A percentile compares a stretch with the other conserved stretches of the same genome.
These are phyloP conservation scores for Monosporozyma aquatica DNA, from an alignment of 805 yeast species.

Conservation along the genomic window DNA sequence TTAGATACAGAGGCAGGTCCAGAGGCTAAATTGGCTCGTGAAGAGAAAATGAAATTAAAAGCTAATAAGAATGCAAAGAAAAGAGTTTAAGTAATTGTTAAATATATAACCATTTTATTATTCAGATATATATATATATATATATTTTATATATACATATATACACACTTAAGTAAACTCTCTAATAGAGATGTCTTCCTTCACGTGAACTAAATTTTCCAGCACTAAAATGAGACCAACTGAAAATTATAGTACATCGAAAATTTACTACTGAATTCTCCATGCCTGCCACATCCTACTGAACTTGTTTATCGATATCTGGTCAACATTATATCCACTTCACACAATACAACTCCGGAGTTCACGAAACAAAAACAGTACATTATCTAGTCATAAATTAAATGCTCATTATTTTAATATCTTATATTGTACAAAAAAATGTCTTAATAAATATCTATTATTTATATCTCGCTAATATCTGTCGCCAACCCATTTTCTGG, in stretches of 20 bases:
- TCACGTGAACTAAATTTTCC: too few species aligned
- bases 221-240: too few species aligned
- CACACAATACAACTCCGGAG: too few species aligned
- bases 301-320: too few species aligned
- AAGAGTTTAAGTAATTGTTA: constrained; percentile 4
- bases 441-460: background rate
- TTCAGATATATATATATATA: background rate
- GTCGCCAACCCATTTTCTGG: constrained; percentile 86
- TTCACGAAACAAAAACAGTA: too few species aligned
- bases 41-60: constrained; percentile 46
- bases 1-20: constrained; percentile 88
- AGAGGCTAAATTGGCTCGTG: constrained; percentile 68
- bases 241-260: too few species aligned
- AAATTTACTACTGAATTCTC: too few species aligned
- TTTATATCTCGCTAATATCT: background rate
- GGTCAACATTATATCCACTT: too few species aligned
- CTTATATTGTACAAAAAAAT: background rate
- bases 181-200: too few species aligned
- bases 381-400: too few species aligned
- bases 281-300: too few species aligned
- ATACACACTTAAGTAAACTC: too few species aligned
- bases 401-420: background rate
- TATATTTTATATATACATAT: background rate
- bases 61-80: constrained; percentile 41
- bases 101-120: background rate